These are phyloP conservation scores for Monosporascus sp. DNA, from an alignment of 2,329 filamentous ascomycete species.

Conservation along the genomic window DNA sequence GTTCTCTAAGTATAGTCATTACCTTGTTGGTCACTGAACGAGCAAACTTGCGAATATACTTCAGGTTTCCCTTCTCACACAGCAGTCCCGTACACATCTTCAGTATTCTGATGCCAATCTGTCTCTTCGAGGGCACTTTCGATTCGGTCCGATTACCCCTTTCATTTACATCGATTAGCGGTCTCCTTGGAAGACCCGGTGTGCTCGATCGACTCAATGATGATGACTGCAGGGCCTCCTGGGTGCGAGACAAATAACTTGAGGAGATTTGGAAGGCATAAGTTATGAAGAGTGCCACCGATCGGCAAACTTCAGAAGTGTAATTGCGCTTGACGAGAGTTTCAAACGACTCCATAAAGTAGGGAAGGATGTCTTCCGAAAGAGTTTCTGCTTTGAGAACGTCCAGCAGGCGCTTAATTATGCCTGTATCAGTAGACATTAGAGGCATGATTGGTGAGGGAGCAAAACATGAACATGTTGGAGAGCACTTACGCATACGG, in stretches of 20 bases:
- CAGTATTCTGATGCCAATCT: constrained; percentile 70
- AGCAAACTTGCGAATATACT: constrained; percentile 79
- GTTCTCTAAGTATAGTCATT: constrained; percentile 26
- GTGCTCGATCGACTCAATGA: constrained; percentile 36
- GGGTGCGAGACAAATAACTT: constrained; percentile 40
- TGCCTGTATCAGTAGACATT: constrained; percentile 47
- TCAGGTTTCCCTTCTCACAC: constrained; percentile 64
- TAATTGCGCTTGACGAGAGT: constrained; percentile 75
- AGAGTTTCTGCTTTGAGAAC: constrained; percentile 83
- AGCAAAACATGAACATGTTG: too few species aligned
- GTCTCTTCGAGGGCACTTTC: constrained; percentile 56
- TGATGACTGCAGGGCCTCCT: constrained; percentile 45
- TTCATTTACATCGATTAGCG: constrained; percentile 29
- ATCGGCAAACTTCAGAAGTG: constrained; percentile 78
- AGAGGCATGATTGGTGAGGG: too few species aligned
- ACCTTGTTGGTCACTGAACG: constrained; percentile 94
- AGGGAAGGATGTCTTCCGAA: constrained; percentile 62
- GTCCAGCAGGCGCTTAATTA: constrained; percentile 84
- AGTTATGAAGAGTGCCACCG: constrained; percentile 85
- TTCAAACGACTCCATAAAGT: constrained; percentile 75
- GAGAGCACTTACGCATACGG: constrained; percentile 82
- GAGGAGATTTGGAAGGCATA: constrained; percentile 70
- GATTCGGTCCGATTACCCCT: constrained; percentile 27
- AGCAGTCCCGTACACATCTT: constrained; percentile 73
- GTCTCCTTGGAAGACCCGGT: constrained; percentile 33